Conservation (phyloP, 805 yeast genomes). For the Ogataea nakhonphanomensis region DNA sequence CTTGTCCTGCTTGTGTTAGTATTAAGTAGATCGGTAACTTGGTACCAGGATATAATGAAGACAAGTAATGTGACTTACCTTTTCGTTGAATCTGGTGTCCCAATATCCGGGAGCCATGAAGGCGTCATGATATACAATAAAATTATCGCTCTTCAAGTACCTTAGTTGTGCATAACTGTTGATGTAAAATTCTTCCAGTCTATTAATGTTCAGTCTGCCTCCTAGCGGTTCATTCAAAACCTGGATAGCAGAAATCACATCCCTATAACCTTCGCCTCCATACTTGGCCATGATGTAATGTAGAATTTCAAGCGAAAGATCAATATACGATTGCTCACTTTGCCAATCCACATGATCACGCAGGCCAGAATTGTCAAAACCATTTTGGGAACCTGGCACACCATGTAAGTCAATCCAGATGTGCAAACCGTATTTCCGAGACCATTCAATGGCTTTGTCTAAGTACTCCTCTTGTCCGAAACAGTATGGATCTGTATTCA, state of each 20-base stretch:
- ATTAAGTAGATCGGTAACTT: neutral
- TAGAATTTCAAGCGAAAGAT: conserved; percentile 49
- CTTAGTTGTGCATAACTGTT: conserved; percentile 45
- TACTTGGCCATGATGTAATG: conserved; percentile 49
- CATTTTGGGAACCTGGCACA: conserved; percentile 82
- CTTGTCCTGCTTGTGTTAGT: conserved; percentile 21
- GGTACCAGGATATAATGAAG: conserved; percentile 2
- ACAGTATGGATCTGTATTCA: conserved; percentile 57
- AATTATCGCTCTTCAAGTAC: conserved; percentile 33
- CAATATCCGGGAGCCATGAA: conserved; percentile 54
- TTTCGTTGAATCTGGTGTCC: conserved; percentile 40
- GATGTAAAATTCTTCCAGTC: conserved; percentile 38
- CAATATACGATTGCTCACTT: conserved; percentile 36
- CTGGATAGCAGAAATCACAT: conserved; percentile 67
- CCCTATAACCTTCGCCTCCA: conserved; percentile 44
- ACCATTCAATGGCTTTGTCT: conserved; percentile 67
- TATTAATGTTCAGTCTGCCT: conserved; percentile 42
- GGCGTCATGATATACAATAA: conserved; percentile 64
- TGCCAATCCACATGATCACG: conserved; percentile 50
- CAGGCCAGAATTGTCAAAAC: conserved; percentile 77
- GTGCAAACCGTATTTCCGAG: conserved; percentile 52
- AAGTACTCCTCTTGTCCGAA: conserved; percentile 63
- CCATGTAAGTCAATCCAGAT: conserved; percentile 80
- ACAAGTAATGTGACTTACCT: conserved; percentile 13
- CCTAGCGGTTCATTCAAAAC: conserved; percentile 72